Evolutionary conservation across 2,329 filamentous ascomycete species (phyloP), one percentile per base, ranked within the genome.

Genomic region (Fusarium duplospermum): DNA sequence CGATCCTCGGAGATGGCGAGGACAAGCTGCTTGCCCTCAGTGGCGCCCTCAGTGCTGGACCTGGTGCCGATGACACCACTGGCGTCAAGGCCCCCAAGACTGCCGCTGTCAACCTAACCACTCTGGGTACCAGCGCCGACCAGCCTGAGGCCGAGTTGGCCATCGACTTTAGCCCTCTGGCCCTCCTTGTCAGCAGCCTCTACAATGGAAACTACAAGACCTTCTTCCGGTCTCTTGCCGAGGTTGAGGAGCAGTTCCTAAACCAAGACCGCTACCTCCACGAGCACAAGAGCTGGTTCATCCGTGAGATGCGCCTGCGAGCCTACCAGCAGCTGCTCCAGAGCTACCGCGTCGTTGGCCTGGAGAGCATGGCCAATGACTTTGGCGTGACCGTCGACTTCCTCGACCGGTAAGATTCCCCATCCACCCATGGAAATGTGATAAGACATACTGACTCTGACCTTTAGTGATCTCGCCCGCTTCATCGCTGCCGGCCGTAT

Each of bases 301-400:
- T 99, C 78, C 93, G 96, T 61, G 96, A 99, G 88, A 99, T 99
- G 96, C 92, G 96, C 67, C 90, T 98, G 75, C 92, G 96, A 68
- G 96, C 94, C 38, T 99, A 99, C 86, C 94, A 98, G 84, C 96
- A 99, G 87, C 90, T 99, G 45, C 89, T 99, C 50, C 96, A 98
- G 87, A 98, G 94, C 82, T 99, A 99, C 86, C 93, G 96, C 57
- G 94, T 99, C 13, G 96, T 99, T 38, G 95, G 96, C n/a, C 88
- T 99, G 74, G 93, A 94, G 83, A 98, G 94, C 85, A 99, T 99
- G 96, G 96, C 96, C 22, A 93, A 91, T 75, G 96, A 97, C 83
- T 99, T 99, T 86, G 96, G 96, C 64, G 96, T 99, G 71, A 96
- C 94, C 4, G 94, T 99, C 18, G 96, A 98, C 83, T 99, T 96